Evolutionary conservation across 257 asterid genomes (phyloP).

Genomic region (Scutellaria barbata): DNA sequence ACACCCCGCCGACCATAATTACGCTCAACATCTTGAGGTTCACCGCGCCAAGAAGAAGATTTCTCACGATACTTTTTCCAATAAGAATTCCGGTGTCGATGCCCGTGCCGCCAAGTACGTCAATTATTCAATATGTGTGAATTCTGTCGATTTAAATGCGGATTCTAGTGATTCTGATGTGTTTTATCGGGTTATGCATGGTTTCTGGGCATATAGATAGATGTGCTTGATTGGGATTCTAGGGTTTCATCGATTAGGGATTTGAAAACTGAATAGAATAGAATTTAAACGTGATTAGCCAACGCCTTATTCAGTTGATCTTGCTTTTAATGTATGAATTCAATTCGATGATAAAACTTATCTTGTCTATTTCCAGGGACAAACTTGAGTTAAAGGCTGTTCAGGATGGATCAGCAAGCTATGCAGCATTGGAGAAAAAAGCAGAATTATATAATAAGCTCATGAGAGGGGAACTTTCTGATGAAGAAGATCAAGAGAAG

Average conservation of each 20-base stretch:
- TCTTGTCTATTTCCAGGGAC: constrained; percentile 59
- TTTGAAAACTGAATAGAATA: background rate
- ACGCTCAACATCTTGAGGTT: constrained; percentile 65
- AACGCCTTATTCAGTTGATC: background rate
- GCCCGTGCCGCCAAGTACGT: constrained; percentile 80
- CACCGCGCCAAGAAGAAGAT: constrained; percentile 85
- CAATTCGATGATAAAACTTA: background rate
- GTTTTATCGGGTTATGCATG: background rate
- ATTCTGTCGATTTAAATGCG: background rate
- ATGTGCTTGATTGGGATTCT: constrained; percentile 35
- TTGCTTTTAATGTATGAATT: constrained; percentile 8
- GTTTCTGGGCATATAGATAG: background rate
- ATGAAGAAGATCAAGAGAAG: constrained; percentile 90
- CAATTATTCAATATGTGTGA: background rate
- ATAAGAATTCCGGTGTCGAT: constrained; percentile 78
- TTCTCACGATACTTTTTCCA: constrained; percentile 60
- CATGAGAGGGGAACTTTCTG: constrained; percentile 83
- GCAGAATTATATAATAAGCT: constrained; percentile 83
- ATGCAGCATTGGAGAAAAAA: constrained; percentile 90
- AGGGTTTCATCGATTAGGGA: constrained; percentile 43
- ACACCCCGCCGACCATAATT: constrained; percentile 55
- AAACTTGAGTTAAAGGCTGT: constrained; percentile 93
- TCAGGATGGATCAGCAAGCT: constrained; percentile 85
- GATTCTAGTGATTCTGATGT: background rate
- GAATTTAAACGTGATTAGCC: background rate